These are phyloP conservation scores for Rhizopus delemar DNA, from an alignment of 371 early-diverging fungal species.

Conservation along the genomic window DNA sequence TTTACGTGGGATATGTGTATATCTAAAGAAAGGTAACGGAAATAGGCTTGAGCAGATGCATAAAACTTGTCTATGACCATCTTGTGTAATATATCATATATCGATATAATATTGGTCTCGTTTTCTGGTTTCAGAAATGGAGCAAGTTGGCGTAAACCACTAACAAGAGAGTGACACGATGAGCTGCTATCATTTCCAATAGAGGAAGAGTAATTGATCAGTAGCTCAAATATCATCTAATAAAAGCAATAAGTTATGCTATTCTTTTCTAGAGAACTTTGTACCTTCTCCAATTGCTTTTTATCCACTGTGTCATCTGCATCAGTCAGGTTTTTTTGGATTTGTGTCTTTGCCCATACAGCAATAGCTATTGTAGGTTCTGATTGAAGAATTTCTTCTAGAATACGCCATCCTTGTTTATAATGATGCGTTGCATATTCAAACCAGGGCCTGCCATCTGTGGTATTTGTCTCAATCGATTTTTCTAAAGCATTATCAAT, in stretches of 20 bases:
- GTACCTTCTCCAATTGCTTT: conserved; percentile 27
- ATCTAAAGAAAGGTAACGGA: conserved; percentile 37
- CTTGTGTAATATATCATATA: conserved; percentile 24
- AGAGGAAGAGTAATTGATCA: conserved; percentile 20
- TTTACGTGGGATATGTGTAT: conserved; percentile 25
- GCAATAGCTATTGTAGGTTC: conserved; percentile 28
- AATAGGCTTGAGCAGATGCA: conserved; percentile 36
- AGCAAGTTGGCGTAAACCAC: conserved; percentile 15
- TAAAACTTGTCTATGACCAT: conserved; percentile 29
- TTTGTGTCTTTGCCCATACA: conserved; percentile 27
- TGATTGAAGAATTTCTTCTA: conserved; percentile 48
- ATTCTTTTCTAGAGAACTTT: too few species aligned
- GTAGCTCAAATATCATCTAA: conserved; percentile 16
- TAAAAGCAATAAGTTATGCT: not conserved
- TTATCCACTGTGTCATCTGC: not conserved
- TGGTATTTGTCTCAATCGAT: conserved; percentile 28
- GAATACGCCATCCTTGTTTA: conserved; percentile 60
- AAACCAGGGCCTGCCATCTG: conserved; percentile 63
- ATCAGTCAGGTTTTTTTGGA: conserved; percentile 1
- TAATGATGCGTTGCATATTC: conserved; percentile 64
- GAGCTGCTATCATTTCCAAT: conserved; percentile 2
- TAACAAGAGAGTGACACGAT: conserved; percentile 4
- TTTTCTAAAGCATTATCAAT: conserved; percentile 33
- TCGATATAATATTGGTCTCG: conserved; percentile 11
- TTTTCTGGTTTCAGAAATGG: conserved; percentile 12